Evolutionary conservation across 139 green algal species (phyloP).

Genomic region (Eudorina sp.): DNA sequence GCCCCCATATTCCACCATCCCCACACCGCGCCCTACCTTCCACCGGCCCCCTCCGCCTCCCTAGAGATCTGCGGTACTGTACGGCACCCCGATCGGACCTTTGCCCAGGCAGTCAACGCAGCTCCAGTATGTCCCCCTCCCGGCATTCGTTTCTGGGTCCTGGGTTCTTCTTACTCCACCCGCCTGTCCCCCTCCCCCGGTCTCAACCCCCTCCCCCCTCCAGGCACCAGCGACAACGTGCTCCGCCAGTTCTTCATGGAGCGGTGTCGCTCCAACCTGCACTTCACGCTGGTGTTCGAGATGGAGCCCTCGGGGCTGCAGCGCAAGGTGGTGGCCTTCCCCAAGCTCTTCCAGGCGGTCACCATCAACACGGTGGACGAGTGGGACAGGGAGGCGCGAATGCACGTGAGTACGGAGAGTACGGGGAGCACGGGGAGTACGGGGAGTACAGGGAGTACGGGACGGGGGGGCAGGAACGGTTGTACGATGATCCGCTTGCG

Average conservation of each 20-base stretch:
- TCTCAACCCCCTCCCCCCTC: conserved; percentile 1
- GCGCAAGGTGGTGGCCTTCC: conserved; percentile 54
- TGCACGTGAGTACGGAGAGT: conserved; percentile 40
- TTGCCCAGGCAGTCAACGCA: too few relatives aligned
- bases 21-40: not conserved
- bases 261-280: conserved; percentile 68
- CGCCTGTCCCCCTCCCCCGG: not conserved
- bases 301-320: conserved; percentile 34
- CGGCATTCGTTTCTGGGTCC: not conserved
- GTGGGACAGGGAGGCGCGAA: conserved; percentile 46
- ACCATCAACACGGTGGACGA: conserved; percentile 57
- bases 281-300: conserved; percentile 61
- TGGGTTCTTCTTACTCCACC: not conserved
- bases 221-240: conserved; percentile 52
- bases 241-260: conserved; percentile 70
- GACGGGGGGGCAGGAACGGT: not conserved
- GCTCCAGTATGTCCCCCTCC: too few relatives aligned
- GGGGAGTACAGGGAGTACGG: not conserved
- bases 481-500: too few relatives aligned
- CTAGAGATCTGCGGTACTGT: not conserved
- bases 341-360: conserved; percentile 60
- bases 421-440: too few relatives aligned
- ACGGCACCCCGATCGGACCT: too few relatives aligned
- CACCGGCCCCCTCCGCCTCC: not conserved
- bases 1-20: not conserved